phyloP scores from a whole-genome alignment of 2,329 filamentous ascomycete species.

The Fusarium sp. region DNA sequence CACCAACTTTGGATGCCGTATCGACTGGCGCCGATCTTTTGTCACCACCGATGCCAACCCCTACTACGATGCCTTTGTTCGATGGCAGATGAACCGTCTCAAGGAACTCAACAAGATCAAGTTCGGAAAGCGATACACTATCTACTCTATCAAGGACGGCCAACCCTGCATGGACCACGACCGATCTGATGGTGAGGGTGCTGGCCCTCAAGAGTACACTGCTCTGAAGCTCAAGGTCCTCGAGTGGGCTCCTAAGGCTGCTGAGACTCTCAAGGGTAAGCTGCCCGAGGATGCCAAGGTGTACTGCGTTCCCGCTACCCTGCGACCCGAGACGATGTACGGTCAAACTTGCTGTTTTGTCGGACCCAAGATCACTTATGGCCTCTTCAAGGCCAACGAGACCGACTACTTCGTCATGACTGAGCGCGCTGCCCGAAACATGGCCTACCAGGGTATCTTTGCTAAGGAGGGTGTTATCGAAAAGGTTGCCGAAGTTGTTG shows the following conservation, averaged over 20 bases:
- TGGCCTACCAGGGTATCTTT: conserved; percentile 93
- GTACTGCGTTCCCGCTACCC: conserved; percentile 90
- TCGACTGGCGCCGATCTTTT: conserved; percentile 93
- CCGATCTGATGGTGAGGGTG: conserved; percentile 59
- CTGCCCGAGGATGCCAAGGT: conserved; percentile 82
- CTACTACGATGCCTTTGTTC: conserved; percentile 94
- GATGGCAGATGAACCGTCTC: conserved; percentile 97
- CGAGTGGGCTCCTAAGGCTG: conserved; percentile 85
- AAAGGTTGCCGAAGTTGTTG: conserved; percentile 78
- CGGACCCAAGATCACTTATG: conserved; percentile 88
- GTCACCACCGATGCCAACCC: conserved; percentile 97
- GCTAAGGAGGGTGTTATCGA: conserved; percentile 79
- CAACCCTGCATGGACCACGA: conserved; percentile 63
- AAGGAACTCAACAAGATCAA: conserved; percentile 92
- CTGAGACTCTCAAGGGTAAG: conserved; percentile 78
- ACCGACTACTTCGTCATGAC: conserved; percentile 88
- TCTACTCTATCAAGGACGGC: conserved; percentile 71
- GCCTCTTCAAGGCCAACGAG: conserved; percentile 81
- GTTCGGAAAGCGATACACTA: conserved; percentile 91
- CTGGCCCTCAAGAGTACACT: conserved; percentile 88
- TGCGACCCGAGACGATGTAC: conserved; percentile 98
- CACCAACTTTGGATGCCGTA: conserved; percentile 83
- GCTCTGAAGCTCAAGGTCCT: conserved; percentile 91
- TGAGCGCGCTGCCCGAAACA: conserved; percentile 89
- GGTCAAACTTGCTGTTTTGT: conserved; percentile 97